Evolutionary conservation across 805 yeast species (phyloP).

Genomic region (Teunomyces gatunensis): DNA sequence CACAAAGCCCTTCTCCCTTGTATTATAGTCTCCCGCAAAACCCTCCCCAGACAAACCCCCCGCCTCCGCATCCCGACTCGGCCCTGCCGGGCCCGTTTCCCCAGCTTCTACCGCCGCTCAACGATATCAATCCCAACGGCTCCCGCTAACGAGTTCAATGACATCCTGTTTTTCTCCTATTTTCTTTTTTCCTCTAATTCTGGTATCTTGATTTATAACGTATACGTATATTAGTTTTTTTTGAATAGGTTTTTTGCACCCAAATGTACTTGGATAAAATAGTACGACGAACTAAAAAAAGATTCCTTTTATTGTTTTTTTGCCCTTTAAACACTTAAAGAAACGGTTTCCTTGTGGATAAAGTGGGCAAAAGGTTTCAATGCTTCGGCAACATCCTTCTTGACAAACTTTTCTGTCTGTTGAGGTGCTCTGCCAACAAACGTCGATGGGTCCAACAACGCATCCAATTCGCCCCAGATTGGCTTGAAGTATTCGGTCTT

Average conservation of each 20-base stretch:
- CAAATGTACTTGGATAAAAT: not conserved
- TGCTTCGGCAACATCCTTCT: constrained; percentile 80
- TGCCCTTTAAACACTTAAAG: constrained; percentile 68
- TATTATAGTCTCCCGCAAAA: not conserved
- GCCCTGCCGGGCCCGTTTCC: not conserved
- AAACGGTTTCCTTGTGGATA: constrained; percentile 66
- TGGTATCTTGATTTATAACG: not conserved
- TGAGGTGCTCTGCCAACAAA: constrained; percentile 98
- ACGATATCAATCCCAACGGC: not conserved
- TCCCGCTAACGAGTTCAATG: not conserved
- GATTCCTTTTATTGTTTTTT: not conserved
- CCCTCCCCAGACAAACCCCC: not conserved
- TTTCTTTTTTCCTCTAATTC: not conserved
- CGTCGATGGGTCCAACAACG: constrained; percentile 83
- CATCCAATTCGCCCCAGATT: constrained; percentile 78
- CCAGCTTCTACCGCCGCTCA: not conserved
- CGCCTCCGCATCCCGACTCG: not conserved
- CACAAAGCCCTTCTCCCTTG: not conserved
- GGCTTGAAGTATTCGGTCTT: constrained; percentile 82
- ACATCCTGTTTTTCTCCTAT: not conserved
- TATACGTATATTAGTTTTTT: not conserved
- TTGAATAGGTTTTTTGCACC: not conserved
- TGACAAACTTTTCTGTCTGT: constrained; percentile 92
- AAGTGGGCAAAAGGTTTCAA: constrained; percentile 60
- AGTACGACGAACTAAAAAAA: constrained; percentile 3